These are phyloP conservation scores for Lantana camara DNA, from an alignment of 257 asterid genomes.

Conservation along the genomic window DNA sequence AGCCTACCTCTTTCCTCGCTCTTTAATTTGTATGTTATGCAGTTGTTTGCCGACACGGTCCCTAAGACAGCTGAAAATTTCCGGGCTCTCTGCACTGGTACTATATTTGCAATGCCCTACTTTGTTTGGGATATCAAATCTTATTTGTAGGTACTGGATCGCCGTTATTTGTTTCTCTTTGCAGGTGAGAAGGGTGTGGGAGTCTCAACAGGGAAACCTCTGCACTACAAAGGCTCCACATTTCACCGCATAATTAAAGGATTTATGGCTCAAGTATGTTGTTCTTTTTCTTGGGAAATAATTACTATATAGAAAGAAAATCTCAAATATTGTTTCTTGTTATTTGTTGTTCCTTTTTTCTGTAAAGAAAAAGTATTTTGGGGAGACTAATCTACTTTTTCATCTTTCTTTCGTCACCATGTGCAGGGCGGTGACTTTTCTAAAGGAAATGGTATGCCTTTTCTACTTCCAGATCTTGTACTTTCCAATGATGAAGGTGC, in stretches of 20 bases:
- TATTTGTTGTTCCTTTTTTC: slow-evolving; percentile 5
- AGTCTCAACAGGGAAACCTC: slow-evolving; percentile 77
- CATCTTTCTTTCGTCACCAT: slow-evolving; percentile 26
- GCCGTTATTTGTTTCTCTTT: slow-evolving; percentile 24
- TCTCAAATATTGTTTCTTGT: slow-evolving; percentile 7
- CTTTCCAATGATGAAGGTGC: slow-evolving; percentile 61
- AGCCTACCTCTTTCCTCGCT: slow-evolving; percentile 23
- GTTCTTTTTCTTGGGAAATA: slow-evolving; percentile 12
- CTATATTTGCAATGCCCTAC: not conserved
- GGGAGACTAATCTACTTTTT: slow-evolving; percentile 27
- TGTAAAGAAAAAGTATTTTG: slow-evolving; percentile 5
- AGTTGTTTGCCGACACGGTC: slow-evolving; percentile 92
- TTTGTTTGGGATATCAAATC: slow-evolving; percentile 16
- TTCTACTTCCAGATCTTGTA: slow-evolving; percentile 66
- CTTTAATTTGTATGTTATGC: slow-evolving; percentile 34
- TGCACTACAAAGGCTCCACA: slow-evolving; percentile 85
- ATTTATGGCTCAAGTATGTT: slow-evolving; percentile 95
- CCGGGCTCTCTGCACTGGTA: slow-evolving; percentile 97
- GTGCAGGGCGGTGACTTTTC: slow-evolving; percentile 97
- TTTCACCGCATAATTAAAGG: slow-evolving; percentile 96
- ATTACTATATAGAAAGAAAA: not conserved
- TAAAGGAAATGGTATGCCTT: slow-evolving; percentile 90
- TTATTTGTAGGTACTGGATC: not conserved
- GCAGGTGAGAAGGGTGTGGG: slow-evolving; percentile 95
- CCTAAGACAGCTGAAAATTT: slow-evolving; percentile 98